Evolutionary conservation across 73 alveolate genomes (phyloP).

Genomic region (Paraurostyla sp.): DNA sequence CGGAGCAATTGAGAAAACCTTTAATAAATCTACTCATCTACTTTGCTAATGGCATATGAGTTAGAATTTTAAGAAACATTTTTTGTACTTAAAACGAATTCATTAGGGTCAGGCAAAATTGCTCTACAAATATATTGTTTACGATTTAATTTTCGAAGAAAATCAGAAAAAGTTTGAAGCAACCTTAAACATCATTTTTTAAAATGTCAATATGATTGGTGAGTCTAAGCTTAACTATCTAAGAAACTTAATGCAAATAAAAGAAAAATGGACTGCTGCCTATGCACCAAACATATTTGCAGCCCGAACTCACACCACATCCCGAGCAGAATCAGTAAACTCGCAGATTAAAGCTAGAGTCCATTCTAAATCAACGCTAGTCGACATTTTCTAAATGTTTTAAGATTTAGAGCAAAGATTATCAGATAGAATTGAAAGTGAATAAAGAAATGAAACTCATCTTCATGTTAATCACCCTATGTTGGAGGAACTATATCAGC

Average conservation of each 20-base stretch:
- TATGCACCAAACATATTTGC: constrained; percentile 54
- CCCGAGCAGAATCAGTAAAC: constrained; percentile 66
- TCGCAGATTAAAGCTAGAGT: constrained; percentile 62
- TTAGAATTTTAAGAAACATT: constrained; percentile 68
- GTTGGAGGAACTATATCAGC: constrained; percentile 46
- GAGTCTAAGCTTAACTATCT: constrained; percentile 34
- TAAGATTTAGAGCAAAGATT: constrained; percentile 63
- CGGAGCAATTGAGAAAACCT: constrained; percentile 61
- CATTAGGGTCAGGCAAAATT: constrained; percentile 54
- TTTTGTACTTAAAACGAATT: constrained; percentile 38
- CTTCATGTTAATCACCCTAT: constrained; percentile 62
- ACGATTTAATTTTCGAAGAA: constrained; percentile 53
- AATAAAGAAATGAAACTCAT: constrained; percentile 15
- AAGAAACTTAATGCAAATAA: constrained; percentile 37
- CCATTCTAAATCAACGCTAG: constrained; percentile 46
- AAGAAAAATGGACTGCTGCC: constrained; percentile 72
- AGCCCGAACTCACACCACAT: constrained; percentile 69
- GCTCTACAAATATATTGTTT: constrained; percentile 57
- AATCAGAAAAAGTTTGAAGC: constrained; percentile 26
- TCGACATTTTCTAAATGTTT: constrained; percentile 44
- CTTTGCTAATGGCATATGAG: constrained; percentile 75
- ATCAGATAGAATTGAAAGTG: constrained; percentile 29
- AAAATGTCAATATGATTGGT: constrained; percentile 13
- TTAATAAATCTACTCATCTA: constrained; percentile 41
- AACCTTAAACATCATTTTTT: constrained; percentile 9